Evolutionary conservation across 257 asterid species (phyloP).

Genomic region (Solanum virginianum): DNA sequence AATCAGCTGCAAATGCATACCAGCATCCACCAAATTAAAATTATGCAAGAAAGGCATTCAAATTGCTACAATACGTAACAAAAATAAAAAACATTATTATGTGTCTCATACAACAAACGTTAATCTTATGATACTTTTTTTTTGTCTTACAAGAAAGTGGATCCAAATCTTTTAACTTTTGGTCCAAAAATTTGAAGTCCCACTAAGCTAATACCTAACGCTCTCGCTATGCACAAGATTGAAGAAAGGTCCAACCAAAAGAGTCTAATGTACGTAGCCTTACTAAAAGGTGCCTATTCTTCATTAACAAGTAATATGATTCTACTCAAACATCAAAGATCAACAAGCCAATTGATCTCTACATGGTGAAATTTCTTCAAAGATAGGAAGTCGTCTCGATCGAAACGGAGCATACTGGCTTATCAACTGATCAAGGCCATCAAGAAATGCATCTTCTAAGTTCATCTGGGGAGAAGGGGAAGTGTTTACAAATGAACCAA

Average conservation of each 20-base stretch:
- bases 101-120: neutral
- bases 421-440: constrained; percentile 66
- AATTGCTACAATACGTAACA: neutral
- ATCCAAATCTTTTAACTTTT: neutral
- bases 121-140: neutral
- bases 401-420: constrained; percentile 48
- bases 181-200: neutral
- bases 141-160: neutral
- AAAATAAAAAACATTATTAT: neutral
- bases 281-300: neutral
- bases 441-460: constrained; percentile 47
- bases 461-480: constrained; percentile 5
- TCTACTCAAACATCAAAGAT: constrained; percentile 5
- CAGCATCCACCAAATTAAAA: no score
- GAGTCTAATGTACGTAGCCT: no score
- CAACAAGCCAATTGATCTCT: constrained; percentile 88
- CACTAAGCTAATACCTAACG: neutral
- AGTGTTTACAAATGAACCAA: neutral
- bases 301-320: neutral
- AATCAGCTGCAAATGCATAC: no score
- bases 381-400: constrained; percentile 76
- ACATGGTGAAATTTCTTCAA: constrained; percentile 67
- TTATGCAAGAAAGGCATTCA: neutral
- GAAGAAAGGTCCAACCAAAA: no score
- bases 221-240: no score